Evolutionary conservation across 495 filamentous ascomycete genomes (phyloP), one percentile per base, ranked within the genome.

Genomic region (Penicillium paradoxum): DNA sequence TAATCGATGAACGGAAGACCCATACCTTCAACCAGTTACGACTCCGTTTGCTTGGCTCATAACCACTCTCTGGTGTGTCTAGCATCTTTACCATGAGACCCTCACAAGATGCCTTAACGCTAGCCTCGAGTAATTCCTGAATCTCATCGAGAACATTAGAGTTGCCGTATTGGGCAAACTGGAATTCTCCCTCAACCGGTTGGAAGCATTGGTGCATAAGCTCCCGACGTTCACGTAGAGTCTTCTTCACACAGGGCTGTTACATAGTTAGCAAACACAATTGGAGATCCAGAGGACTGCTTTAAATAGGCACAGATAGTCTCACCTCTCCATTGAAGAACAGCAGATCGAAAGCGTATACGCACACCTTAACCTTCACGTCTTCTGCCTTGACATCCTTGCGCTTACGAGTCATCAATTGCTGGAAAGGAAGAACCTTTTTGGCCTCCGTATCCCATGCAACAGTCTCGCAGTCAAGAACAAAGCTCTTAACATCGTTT

Each of bases 61-160:
- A 98, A 54, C 87, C 87, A 62, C 87, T 92, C 66, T 95, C 90
- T 0, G 79, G 70, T 2, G 92, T 95, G 62, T 97, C 90, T 46
- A 98, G 73, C 92, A 97, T 98, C 73, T 98, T 98, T 10, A 98
- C 93, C 93, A 98, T 98, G 30, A 98, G 73, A 5, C 93, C 93
- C 73, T 98, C 93, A 60, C 93, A 98, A 0, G 88, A 90, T 8
- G 91, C 88, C 70, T 96, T 96, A 53, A 97, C 87, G 58, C 83
- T 88, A 18, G 97, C 91, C 52, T 98, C 93, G 8, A 98, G 81
- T 59, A 98, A 84, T 18, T 73, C 78, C 65, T 96, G 91, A 47
- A 98, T 97, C 60, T 95, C 88, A 24, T 97, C 92, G 13, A 97
- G 75, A 33, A 93, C 88, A 54, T 83, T 86, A n/a, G 88, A 90